Conservation (phyloP, 2,329 filamentous ascomycete genomes). For the Ophiostoma perfectum region DNA sequence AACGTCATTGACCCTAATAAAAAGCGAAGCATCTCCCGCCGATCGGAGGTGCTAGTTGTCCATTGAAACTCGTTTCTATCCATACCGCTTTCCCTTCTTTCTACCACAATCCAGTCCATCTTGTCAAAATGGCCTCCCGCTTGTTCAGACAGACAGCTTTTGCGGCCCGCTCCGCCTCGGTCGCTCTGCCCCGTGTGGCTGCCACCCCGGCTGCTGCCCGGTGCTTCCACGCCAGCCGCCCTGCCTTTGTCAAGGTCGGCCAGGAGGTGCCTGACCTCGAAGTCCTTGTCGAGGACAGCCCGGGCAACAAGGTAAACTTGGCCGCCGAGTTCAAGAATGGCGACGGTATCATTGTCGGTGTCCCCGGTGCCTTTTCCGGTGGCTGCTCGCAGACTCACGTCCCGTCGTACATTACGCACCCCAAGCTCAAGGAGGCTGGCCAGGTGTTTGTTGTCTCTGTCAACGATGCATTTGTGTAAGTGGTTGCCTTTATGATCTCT, state of each 20-base stretch:
- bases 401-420: conserved; percentile 78
- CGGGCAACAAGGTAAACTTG: conserved; percentile 86
- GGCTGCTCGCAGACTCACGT: conserved; percentile 63
- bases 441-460: conserved; percentile 86
- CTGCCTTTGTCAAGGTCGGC: conserved; percentile 65
- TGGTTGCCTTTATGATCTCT: conserved; percentile 22
- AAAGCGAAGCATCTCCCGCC: not conserved
- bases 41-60: not conserved
- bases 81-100: not conserved
- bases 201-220: conserved; percentile 15
- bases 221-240: conserved; percentile 61
- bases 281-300: conserved; percentile 76
- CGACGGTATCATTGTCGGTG: conserved; percentile 78
- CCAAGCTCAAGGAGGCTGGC: conserved; percentile 71
- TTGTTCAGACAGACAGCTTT: conserved; percentile 21
- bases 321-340: conserved; percentile 65
- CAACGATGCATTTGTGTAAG: conserved; percentile 92
- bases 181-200: conserved; percentile 4
- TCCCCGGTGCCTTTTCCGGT: conserved; percentile 69
- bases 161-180: conserved; percentile 21
- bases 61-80: not conserved
- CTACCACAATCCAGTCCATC: not conserved
- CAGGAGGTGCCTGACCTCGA: conserved; percentile 73
- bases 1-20: conserved; percentile 14
- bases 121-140: conserved; percentile 22